These are phyloP conservation scores for Gracilaria gracilis DNA, from an alignment of 23 red algal species.

Conservation along the genomic window DNA sequence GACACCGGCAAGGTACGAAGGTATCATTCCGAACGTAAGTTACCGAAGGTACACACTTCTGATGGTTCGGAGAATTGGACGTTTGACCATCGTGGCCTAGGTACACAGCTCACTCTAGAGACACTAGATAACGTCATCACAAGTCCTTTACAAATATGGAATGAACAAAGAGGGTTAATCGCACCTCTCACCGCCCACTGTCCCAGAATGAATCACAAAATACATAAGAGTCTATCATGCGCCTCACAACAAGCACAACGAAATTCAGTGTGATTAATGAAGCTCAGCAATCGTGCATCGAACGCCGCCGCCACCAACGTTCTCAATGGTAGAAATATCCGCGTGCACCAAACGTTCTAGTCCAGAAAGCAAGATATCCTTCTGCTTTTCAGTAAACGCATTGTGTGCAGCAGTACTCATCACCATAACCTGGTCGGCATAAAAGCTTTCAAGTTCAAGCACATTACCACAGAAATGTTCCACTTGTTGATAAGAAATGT, in stretches of 20 bases:
- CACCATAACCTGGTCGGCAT: slow-evolving; percentile 84
- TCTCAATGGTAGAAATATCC: slow-evolving; percentile 92
- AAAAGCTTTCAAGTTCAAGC: slow-evolving; percentile 89
- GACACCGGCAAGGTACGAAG: too few relatives aligned
- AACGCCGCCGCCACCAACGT: slow-evolving; percentile 93
- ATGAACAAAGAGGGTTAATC: background rate
- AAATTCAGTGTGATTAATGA: background rate
- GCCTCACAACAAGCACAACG: background rate
- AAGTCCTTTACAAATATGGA: background rate
- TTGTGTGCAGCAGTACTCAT: slow-evolving; percentile 85
- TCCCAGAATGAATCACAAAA: background rate
- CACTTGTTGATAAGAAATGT: slow-evolving; percentile 81
- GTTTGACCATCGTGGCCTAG: too few relatives aligned
- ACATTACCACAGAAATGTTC: slow-evolving; percentile 93
- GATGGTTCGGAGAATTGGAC: background rate
- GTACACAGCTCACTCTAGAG: background rate
- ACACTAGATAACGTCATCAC: background rate
- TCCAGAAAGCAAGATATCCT: slow-evolving; percentile 42
- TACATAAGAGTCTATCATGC: background rate
- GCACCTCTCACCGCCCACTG: background rate
- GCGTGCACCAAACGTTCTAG: slow-evolving; percentile 75
- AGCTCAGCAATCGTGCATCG: slow-evolving; percentile 95
- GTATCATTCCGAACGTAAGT: too few relatives aligned
- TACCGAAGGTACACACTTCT: too few relatives aligned
- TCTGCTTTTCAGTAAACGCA: slow-evolving; percentile 78